Conservation (phyloP, 768 basidiomycete species). For the Tricholoma sp. region DNA sequence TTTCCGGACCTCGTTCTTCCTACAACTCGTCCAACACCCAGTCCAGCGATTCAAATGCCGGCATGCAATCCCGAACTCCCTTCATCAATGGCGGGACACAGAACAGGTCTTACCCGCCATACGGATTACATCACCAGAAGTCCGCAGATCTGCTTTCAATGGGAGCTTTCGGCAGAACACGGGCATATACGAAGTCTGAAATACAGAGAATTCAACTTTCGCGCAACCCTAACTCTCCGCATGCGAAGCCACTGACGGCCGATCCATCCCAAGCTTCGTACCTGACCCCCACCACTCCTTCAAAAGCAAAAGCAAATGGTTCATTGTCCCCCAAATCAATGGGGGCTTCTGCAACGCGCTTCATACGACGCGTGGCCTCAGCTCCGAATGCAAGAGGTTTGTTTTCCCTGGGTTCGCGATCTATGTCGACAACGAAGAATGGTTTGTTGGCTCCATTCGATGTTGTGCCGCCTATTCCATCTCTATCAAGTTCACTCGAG, state of each 20-base stretch:
- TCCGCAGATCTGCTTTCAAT: slow-evolving; percentile 37
- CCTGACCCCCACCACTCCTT: slow-evolving; percentile 32
- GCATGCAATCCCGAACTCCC: slow-evolving; percentile 20
- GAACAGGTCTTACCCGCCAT: slow-evolving; percentile 26
- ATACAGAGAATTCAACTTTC: slow-evolving; percentile 30
- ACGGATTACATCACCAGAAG: slow-evolving; percentile 24
- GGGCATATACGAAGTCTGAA: slow-evolving; percentile 43
- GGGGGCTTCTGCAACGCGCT: slow-evolving; percentile 74
- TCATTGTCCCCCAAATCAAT: slow-evolving; percentile 66
- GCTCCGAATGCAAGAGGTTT: slow-evolving; percentile 95
- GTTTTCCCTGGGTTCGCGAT: slow-evolving; percentile 59
- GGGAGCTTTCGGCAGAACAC: slow-evolving; percentile 25
- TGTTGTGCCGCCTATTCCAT: slow-evolving; percentile 49
- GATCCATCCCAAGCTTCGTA: slow-evolving; percentile 44
- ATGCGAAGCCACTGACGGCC: slow-evolving; percentile 35
- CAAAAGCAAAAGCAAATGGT: slow-evolving; percentile 43
- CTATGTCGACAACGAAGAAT: slow-evolving; percentile 62
- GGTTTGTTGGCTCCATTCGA: slow-evolving; percentile 73
- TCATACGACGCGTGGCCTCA: slow-evolving; percentile 92
- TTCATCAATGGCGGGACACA: slow-evolving; percentile 20
- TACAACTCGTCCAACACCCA: slow-evolving; percentile 75
- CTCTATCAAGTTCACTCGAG: slow-evolving; percentile 45
- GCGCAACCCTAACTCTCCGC: slow-evolving; percentile 23
- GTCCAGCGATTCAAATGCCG: slow-evolving; percentile 64
- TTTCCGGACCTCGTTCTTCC: slow-evolving; percentile 64